A percentile compares a stretch with the other conserved stretches of the same genome.
Evolutionary conservation across 2,329 filamentous ascomycete species (phyloP).

Genomic region (Claviceps spartinae): DNA sequence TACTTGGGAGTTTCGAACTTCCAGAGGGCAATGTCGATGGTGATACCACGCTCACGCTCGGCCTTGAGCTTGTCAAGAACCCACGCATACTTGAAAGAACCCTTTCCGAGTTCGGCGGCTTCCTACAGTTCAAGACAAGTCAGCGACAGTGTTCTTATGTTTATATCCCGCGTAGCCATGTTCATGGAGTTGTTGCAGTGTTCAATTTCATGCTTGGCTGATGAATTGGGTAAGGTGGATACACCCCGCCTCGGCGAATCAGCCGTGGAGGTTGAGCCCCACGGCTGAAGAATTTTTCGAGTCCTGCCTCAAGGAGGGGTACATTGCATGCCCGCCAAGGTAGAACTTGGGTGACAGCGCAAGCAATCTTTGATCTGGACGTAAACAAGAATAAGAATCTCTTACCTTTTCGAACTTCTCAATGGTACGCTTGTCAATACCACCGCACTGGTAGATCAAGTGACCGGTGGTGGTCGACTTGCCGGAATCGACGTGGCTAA

Average conservation of each 20-base stretch:
- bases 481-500: constrained; percentile 92
- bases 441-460: constrained; percentile 99
- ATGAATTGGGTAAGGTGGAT: too few relatives aligned
- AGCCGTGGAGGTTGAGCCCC: too few relatives aligned
- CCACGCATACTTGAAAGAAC: constrained; percentile 99
- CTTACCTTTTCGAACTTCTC: constrained; percentile 99
- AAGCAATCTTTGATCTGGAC: neutral
- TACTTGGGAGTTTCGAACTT: constrained; percentile 99
- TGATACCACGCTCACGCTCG: constrained; percentile 99
- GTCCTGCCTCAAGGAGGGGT: too few relatives aligned
- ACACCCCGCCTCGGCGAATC: too few relatives aligned
- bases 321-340: too few relatives aligned
- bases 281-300: too few relatives aligned
- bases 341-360: neutral
- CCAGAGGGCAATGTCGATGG: constrained; percentile 99
- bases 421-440: constrained; percentile 99
- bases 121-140: constrained; percentile 44
- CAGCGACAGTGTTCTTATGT: neutral
- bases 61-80: constrained; percentile 99
- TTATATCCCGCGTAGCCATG: neutral
- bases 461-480: constrained; percentile 92
- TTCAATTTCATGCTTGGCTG: too few relatives aligned
- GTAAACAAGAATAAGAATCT: constrained; percentile 9
- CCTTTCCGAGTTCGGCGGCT: constrained; percentile 98
- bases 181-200: neutral